These are phyloP conservation scores for Torulaspora globosa DNA, from an alignment of 1,139 yeast genomes.

Conservation along the genomic window DNA sequence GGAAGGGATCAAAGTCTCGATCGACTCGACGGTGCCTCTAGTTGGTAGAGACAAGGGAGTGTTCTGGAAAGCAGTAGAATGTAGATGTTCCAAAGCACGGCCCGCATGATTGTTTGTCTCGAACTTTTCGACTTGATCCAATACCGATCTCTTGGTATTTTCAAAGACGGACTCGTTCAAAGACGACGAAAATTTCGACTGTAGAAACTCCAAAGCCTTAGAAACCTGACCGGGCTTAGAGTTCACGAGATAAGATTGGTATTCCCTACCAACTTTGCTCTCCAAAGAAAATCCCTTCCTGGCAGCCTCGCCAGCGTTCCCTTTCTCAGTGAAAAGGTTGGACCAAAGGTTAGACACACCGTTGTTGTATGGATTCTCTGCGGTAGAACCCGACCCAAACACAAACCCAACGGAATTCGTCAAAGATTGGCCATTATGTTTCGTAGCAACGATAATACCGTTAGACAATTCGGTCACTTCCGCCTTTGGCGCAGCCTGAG, in stretches of 20 bases:
- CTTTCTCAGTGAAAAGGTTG: slow-evolving; percentile 44
- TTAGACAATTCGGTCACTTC: slow-evolving; percentile 66
- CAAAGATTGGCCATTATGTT: slow-evolving; percentile 52
- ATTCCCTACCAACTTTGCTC: slow-evolving; percentile 48
- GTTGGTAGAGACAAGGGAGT: slow-evolving; percentile 73
- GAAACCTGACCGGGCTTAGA: slow-evolving; percentile 47
- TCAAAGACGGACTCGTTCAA: slow-evolving; percentile 33
- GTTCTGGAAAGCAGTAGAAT: slow-evolving; percentile 80
- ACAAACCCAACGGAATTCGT: slow-evolving; percentile 65
- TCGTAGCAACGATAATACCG: slow-evolving; percentile 71
- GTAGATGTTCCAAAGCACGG: slow-evolving; percentile 65
- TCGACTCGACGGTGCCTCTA: slow-evolving; percentile 64
- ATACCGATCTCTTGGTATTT: slow-evolving; percentile 39
- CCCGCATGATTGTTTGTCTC: slow-evolving; percentile 38
- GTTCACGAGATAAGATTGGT: slow-evolving; percentile 53
- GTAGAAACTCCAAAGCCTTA: slow-evolving; percentile 39
- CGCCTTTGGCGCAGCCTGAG: slow-evolving; percentile 53
- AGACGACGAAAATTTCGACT: slow-evolving; percentile 31
- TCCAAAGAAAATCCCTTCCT: slow-evolving; percentile 47
- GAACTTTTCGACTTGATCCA: slow-evolving; percentile 40
- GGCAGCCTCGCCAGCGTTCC: slow-evolving; percentile 35
- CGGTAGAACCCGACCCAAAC: slow-evolving; percentile 71
- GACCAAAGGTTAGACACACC: slow-evolving; percentile 70
- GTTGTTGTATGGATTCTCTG: slow-evolving; percentile 74
- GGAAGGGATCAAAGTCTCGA: slow-evolving; percentile 51